Evolutionary conservation across 768 basidiomycete genomes (phyloP), one percentile per base, ranked within the genome.

Genomic region (Astraeus odoratus): DNA sequence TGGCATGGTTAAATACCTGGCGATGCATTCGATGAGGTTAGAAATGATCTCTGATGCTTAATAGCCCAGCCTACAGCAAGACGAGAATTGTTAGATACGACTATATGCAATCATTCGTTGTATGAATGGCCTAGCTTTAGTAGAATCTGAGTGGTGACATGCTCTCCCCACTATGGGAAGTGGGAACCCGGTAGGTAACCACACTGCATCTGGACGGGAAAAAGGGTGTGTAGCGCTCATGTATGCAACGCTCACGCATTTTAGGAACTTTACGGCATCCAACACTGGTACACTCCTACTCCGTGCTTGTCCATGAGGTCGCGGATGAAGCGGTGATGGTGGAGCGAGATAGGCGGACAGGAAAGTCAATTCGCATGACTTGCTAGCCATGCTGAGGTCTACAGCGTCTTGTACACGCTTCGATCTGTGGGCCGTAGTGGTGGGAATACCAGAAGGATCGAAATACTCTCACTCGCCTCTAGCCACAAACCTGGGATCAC

Each of bases 391-490:
- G 9, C 95, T 95, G 31, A 98, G 69, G 59, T 98, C 95, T 60
- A 97, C 97, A 69, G 51, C 97, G 97, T 59, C 88, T 91, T 66
- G 97, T 98, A 69, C 86, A 90, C 0, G 84, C 91, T 62, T 98
- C 95, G n/a, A n/a, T n/a, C n/a, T n/a, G n/a, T n/a, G n/a, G n/a
- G n/a, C n/a, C 0, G 86, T 88, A 0, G 95, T 95, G 0, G 95
- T 98, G 2, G 95, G 79, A 40, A 98, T 81, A 13, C 92, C 91
- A 1, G 77, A 75, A 7, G 87, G 83, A 57, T 94, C 92, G 55
- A 97, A 98, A 66, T 93, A 97, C 54, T 96, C 91, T 54, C 97
- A 93, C 67, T 98, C 95, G 24, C 95, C 95, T 41, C 94, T 76
- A 3, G 95, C 87, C 2, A 97, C 91, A 15, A 98, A 71, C 44